A percentile compares a stretch with the other conserved stretches of the same genome.
Evolutionary conservation across 1,139 yeast species (phyloP).

Genomic region (Candida sp.): DNA sequence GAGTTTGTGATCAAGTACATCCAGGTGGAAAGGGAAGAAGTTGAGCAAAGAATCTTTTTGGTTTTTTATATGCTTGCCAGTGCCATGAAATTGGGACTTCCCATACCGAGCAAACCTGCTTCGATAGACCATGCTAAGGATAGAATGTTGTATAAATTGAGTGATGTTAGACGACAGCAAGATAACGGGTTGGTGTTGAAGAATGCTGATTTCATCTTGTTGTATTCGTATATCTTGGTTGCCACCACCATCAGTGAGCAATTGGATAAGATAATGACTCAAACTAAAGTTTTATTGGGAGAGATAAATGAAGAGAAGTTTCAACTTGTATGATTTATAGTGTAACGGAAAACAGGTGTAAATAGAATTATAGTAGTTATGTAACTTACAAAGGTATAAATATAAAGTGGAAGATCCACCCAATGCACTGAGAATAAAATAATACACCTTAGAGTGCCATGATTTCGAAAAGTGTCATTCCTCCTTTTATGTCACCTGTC

Average conservation of each 20-base stretch:
- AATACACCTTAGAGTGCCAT: background rate
- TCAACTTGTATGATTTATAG: slow-evolving; percentile 30
- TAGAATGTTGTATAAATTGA: slow-evolving; percentile 66
- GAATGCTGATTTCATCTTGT: slow-evolving; percentile 73
- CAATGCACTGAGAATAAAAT: background rate
- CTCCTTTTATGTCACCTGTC: too few relatives aligned
- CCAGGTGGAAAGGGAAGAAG: slow-evolving; percentile 62
- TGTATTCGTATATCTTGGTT: slow-evolving; percentile 77
- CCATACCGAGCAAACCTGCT: slow-evolving; percentile 78
- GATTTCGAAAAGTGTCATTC: too few relatives aligned
- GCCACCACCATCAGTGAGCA: slow-evolving; percentile 71
- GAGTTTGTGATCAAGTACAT: slow-evolving; percentile 59
- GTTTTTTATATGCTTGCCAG: slow-evolving; percentile 82
- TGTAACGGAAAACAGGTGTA: background rate
- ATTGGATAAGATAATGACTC: slow-evolving; percentile 57
- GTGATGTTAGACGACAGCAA: slow-evolving; percentile 46
- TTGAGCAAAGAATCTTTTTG: slow-evolving; percentile 73
- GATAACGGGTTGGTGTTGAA: slow-evolving; percentile 30
- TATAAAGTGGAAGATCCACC: background rate
- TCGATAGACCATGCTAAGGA: slow-evolving; percentile 80
- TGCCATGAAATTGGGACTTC: slow-evolving; percentile 75
- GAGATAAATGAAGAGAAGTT: slow-evolving; percentile 61
- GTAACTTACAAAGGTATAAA: background rate
- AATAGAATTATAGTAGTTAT: slow-evolving; percentile 2
- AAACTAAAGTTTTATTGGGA: slow-evolving; percentile 65